Base-by-base conservation (phyloP, 2,329 filamentous ascomycete species). In the Penicillium sp. region DNA sequence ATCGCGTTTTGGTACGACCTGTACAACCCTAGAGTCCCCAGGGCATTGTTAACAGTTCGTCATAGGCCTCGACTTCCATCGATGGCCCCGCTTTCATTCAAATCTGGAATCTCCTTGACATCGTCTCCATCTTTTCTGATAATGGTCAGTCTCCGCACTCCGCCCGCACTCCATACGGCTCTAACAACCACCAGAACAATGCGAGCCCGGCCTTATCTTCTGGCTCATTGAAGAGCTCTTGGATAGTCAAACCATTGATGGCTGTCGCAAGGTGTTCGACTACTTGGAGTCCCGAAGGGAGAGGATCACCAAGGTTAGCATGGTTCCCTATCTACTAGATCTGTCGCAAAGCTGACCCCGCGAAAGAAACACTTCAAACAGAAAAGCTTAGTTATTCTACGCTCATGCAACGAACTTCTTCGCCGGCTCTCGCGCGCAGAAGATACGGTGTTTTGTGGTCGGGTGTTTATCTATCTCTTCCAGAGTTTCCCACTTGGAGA, bases 381-480 rank as follows among this genome's bases (percentile, higher is more conserved):
- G 71, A 97, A 96, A 74, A 89, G 91, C 58, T 79, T 97, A 42
- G 87, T 96, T 57, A 94, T 97, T 64, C 79, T 99, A n/a, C 85
- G 94, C 68, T 90, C 89, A 59, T 99, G 94, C 77, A 99, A 97
- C 74, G 94, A 97, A 76, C 82, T 99, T 17, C 81, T 99, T n/a
- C 87, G 93, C 36, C 85, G 94, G 45, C 82, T 99, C 2, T 97
- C 94, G n/a, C 86, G 94, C 56, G 93, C 94, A 4, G 93, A 97
- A 73, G 94, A 99, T 74, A 96, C 94, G 0, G 92, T 96, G 0
- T 99, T 99, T 72, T 99, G 94, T 70, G 94, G 94, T 17, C 86
- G 94, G 39, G 94, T 99, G 27, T 97, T 97, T 75, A 97, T 99
- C 63, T 99, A 97, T 75, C 86, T 99, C 71, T 99, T 97, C 75